phyloP scores from a whole-genome alignment of 2,329 filamentous ascomycete species.

The Plectosphaerella plurivora region DNA sequence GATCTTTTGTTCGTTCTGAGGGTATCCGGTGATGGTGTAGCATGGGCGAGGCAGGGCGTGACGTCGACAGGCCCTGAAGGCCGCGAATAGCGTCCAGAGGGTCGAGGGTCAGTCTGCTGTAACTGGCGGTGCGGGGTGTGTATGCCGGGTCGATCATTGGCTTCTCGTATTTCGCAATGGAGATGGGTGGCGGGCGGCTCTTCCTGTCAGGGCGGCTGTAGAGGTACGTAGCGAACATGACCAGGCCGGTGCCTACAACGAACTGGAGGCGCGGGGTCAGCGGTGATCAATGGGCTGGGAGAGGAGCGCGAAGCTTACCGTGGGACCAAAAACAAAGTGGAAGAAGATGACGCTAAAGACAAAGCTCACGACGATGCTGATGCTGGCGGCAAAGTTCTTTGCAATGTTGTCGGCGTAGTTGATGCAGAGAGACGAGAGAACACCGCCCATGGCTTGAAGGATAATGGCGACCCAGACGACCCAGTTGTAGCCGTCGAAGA shows the following conservation, averaged over 20 bases:
- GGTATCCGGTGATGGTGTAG: constrained; percentile 18
- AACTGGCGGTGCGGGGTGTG: constrained; percentile 31
- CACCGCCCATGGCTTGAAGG: constrained; percentile 78
- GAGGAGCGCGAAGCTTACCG: constrained; percentile 47
- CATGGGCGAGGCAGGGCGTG: constrained; percentile 42
- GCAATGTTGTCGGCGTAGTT: constrained; percentile 85
- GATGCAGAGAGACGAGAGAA: constrained; percentile 71
- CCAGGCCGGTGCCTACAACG: constrained; percentile 70
- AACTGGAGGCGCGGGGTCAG: constrained; percentile 53
- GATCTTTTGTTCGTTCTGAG: constrained; percentile 10
- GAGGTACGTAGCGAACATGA: constrained; percentile 78
- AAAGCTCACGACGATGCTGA: constrained; percentile 85
- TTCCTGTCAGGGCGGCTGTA: constrained; percentile 68
- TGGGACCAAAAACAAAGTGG: constrained; percentile 66
- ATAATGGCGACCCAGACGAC: constrained; percentile 82
- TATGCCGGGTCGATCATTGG: constrained; percentile 48
- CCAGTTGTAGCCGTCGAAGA: constrained; percentile 93
- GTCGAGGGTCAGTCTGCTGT: constrained; percentile 29
- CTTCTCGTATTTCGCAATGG: constrained; percentile 74
- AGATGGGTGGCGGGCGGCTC: constrained; percentile 60
- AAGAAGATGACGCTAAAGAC: constrained; percentile 84
- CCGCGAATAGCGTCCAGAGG: constrained; percentile 33
- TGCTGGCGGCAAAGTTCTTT: constrained; percentile 89
- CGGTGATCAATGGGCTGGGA: neutral
- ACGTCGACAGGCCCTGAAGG: constrained; percentile 34